These are phyloP conservation scores for Venturia carpophila DNA, from an alignment of 2,329 filamentous ascomycete species.

Conservation along the genomic window DNA sequence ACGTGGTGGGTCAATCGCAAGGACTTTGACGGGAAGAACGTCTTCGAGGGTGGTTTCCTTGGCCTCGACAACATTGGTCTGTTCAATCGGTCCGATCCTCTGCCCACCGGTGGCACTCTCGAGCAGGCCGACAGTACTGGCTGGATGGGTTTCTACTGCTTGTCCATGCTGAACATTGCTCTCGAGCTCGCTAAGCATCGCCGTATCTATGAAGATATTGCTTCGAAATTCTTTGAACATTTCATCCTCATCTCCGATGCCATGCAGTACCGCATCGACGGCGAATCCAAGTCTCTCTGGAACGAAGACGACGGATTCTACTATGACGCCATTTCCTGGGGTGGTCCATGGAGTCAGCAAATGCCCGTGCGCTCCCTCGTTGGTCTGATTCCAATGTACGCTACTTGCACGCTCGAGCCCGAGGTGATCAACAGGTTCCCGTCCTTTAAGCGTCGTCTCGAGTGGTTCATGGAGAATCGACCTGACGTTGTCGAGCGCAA, in stretches of 20 bases:
- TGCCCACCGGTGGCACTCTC: slow-evolving; percentile 85
- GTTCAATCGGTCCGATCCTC: slow-evolving; percentile 91
- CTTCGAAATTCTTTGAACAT: slow-evolving; percentile 97
- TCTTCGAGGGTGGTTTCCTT: slow-evolving; percentile 93
- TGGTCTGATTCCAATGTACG: slow-evolving; percentile 87
- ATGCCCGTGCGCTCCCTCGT: slow-evolving; percentile 87
- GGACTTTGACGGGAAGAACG: slow-evolving; percentile 88
- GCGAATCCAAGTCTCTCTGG: slow-evolving; percentile 79
- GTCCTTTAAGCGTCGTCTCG: slow-evolving; percentile 81
- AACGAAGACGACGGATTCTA: slow-evolving; percentile 97
- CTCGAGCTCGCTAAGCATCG: slow-evolving; percentile 92
- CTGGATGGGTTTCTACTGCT: slow-evolving; percentile 97
- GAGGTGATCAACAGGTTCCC: slow-evolving; percentile 88
- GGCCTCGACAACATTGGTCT: slow-evolving; percentile 95
- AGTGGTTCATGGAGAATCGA: slow-evolving; percentile 90
- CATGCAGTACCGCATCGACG: slow-evolving; percentile 66
- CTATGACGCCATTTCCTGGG: slow-evolving; percentile 96
- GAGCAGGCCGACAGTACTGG: slow-evolving; percentile 97
- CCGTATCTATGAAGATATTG: slow-evolving; percentile 91
- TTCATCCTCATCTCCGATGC: slow-evolving; percentile 97
- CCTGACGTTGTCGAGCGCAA: slow-evolving; percentile 85
- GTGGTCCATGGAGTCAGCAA: slow-evolving; percentile 86
- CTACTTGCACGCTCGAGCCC: slow-evolving; percentile 84
- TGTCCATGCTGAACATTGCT: slow-evolving; percentile 95
- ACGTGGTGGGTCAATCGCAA: slow-evolving; percentile 99